A percentile compares a stretch with the other conserved stretches of the same genome.
Conservation (phyloP, 1,284 basidiomycete genomes). For the Dichomitus squalens region DNA sequence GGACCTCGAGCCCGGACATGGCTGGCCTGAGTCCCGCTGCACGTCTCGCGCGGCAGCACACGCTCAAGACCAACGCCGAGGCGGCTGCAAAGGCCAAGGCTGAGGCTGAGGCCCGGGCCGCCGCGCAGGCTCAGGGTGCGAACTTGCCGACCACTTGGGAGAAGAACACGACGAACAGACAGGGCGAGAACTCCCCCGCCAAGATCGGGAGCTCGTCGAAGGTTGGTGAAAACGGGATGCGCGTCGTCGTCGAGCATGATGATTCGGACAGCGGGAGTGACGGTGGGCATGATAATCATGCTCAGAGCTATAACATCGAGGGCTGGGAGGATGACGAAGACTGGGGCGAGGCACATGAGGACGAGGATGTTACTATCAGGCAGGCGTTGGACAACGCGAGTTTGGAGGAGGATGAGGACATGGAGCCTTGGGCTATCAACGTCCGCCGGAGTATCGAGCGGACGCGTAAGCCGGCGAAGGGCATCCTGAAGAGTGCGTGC, state of each 20-base stretch:
- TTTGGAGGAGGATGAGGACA: slow-evolving; percentile 60
- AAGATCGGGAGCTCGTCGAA: slow-evolving; percentile 41
- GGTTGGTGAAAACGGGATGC: slow-evolving; percentile 70
- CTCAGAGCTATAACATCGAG: slow-evolving; percentile 45
- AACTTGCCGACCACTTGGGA: slow-evolving; percentile 73
- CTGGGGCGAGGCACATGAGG: slow-evolving; percentile 63
- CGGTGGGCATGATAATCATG: slow-evolving; percentile 53
- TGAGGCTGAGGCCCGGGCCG: slow-evolving; percentile 47
- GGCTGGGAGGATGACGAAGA: slow-evolving; percentile 75
- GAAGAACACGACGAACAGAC: slow-evolving; percentile 70
- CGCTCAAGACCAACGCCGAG: slow-evolving; percentile 82
- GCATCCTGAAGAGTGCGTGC: slow-evolving; percentile 87
- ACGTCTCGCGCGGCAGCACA: slow-evolving; percentile 88
- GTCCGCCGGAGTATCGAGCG: slow-evolving; percentile 68
- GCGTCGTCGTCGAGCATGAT: slow-evolving; percentile 70
- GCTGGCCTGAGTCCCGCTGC: slow-evolving; percentile 91
- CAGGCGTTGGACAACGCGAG: slow-evolving; percentile 48
- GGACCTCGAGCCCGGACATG: slow-evolving; percentile 51
- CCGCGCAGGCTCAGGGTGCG: slow-evolving; percentile 32
- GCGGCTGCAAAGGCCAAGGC: slow-evolving; percentile 74
- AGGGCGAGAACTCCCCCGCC: slow-evolving; percentile 43
- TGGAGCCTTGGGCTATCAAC: slow-evolving; percentile 72
- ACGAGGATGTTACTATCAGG: slow-evolving; percentile 79
- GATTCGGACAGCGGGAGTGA: slow-evolving; percentile 50
- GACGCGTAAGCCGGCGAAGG: slow-evolving; percentile 69